Conservation (phyloP, 176 grass and related monocot genomes). For the Oryza glumipatula region DNA sequence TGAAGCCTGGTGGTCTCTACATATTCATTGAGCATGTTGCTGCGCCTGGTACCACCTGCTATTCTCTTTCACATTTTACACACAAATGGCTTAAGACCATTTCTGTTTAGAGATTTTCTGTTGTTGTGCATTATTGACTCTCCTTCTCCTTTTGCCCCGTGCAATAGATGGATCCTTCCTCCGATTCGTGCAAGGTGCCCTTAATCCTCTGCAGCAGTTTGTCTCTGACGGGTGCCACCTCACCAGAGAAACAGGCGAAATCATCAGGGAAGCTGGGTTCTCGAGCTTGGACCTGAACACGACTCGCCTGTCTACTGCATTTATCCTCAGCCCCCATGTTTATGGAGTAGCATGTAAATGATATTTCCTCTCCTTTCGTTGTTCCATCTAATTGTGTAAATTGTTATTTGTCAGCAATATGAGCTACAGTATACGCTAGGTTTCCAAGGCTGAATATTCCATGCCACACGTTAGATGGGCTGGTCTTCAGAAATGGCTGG, state of each 20-base stretch:
- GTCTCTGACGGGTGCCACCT: conserved; percentile 78
- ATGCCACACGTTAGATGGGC: neutral
- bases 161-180: conserved; percentile 68
- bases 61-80: neutral
- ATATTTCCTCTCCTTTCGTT: neutral
- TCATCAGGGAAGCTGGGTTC: conserved; percentile 65
- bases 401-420: neutral
- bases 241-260: conserved; percentile 69
- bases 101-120: neutral
- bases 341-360: conserved; percentile 86
- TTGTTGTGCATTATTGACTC: neutral
- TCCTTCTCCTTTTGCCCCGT: neutral
- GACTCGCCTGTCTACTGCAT: conserved; percentile 48
- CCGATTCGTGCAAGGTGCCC: conserved; percentile 54
- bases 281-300: conserved; percentile 52
- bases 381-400: neutral
- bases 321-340: conserved; percentile 71
- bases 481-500: neutral
- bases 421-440: neutral
- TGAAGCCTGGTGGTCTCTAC: conserved; percentile 79
- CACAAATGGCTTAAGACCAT: neutral
- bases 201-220: conserved; percentile 78
- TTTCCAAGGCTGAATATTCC: neutral
- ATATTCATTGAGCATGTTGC: conserved; percentile 91
- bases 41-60: conserved; percentile 54